phyloP scores from a whole-genome alignment of 768 basidiomycete genomes.

The Psilocybe cyanescens region DNA sequence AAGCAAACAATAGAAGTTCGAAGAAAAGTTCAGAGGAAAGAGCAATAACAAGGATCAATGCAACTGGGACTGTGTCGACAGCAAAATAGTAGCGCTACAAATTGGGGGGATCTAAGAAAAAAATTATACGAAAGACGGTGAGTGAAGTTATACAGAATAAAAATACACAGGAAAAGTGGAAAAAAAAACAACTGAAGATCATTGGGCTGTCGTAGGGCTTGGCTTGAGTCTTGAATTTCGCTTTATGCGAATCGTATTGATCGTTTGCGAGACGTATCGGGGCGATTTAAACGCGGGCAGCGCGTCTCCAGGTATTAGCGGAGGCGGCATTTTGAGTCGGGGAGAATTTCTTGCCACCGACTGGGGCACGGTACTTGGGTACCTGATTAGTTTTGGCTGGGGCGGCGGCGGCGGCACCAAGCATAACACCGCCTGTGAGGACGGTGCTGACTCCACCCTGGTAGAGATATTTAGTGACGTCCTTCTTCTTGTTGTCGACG shows the following conservation, averaged over 20 bases:
- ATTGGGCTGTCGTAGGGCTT: background rate
- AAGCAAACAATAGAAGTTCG: too few species aligned
- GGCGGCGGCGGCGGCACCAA: constrained; percentile 24
- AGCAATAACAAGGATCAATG: too few species aligned
- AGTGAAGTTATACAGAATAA: background rate
- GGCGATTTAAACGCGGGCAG: constrained; percentile 2
- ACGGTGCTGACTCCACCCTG: constrained; percentile 47
- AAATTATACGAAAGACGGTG: background rate
- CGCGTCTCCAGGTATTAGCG: constrained; percentile 18
- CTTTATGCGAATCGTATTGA: background rate
- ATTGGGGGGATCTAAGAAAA: background rate
- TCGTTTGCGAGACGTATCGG: background rate
- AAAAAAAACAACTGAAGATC: background rate
- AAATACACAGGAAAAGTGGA: background rate
- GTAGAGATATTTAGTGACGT: constrained; percentile 41
- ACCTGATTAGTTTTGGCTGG: constrained; percentile 2
- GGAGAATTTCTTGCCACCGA: constrained; percentile 17
- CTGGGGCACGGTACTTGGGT: constrained; percentile 21
- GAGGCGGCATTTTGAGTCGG: constrained; percentile 14
- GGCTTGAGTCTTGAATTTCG: background rate
- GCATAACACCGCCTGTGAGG: constrained; percentile 51
- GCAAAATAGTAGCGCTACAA: background rate
- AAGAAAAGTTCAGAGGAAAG: too few species aligned
- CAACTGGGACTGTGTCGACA: background rate
- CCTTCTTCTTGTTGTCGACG: constrained; percentile 29